These are phyloP conservation scores for Coniella vitis DNA, from an alignment of 2,329 filamentous ascomycete species.

Conservation along the genomic window DNA sequence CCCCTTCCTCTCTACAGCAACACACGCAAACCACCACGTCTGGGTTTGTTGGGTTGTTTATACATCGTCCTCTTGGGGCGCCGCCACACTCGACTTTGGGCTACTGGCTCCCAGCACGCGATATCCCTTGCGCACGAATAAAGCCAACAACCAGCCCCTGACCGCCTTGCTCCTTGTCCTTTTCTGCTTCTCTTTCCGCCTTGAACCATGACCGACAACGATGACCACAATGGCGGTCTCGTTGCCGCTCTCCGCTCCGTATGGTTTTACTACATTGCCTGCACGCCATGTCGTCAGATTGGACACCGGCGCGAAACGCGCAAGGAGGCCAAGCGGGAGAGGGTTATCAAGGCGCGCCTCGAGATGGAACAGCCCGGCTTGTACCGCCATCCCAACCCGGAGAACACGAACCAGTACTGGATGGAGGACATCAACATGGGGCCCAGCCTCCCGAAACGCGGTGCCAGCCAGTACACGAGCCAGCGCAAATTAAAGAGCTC, in stretches of 20 bases:
- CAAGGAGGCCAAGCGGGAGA: constrained; percentile 61
- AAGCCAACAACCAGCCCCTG: not conserved
- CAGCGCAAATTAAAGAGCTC: constrained; percentile 54
- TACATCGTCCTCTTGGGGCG: not conserved
- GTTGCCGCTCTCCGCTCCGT: constrained; percentile 63
- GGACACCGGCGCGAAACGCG: constrained; percentile 63
- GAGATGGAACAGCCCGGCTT: constrained; percentile 64
- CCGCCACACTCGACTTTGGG: not conserved
- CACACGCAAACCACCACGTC: constrained; percentile 8
- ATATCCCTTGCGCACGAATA: not conserved
- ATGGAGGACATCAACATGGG: constrained; percentile 78
- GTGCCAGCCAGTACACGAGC: constrained; percentile 47
- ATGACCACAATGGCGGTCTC: constrained; percentile 24
- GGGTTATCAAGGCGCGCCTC: constrained; percentile 56
- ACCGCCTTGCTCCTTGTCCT: not conserved
- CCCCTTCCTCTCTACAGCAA: not conserved
- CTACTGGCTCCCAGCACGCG: constrained; percentile 8
- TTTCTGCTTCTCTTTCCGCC: not conserved
- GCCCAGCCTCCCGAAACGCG: constrained; percentile 62
- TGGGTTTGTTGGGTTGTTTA: constrained; percentile 5
- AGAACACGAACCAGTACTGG: constrained; percentile 86
- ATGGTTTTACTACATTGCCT: constrained; percentile 71
- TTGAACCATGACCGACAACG: constrained; percentile 11
- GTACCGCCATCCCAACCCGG: constrained; percentile 75
- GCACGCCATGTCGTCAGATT: constrained; percentile 69